These are phyloP conservation scores for Myxozyma geophila DNA, from an alignment of 805 yeast species.

Conservation along the genomic window DNA sequence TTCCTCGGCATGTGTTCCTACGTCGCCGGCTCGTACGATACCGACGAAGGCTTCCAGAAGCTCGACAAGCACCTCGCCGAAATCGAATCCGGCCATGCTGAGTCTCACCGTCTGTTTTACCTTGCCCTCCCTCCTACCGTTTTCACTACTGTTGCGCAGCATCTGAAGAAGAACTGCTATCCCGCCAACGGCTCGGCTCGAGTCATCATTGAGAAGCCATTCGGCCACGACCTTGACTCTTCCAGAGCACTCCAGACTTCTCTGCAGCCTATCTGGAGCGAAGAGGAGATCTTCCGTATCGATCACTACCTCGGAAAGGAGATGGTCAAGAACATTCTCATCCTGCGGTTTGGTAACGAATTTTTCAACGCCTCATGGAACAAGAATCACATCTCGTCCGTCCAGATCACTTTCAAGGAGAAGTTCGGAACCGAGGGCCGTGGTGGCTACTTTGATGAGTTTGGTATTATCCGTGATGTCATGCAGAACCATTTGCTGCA, in stretches of 20 bases:
- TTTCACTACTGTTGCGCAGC: conserved; percentile 75
- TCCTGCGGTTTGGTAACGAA: conserved; percentile 88
- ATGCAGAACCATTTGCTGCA: conserved; percentile 97
- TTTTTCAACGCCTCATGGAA: conserved; percentile 90
- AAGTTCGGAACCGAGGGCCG: conserved; percentile 99
- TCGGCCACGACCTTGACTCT: conserved; percentile 86
- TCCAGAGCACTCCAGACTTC: conserved; percentile 75
- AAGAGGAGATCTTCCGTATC: conserved; percentile 90
- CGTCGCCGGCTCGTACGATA: conserved; percentile 78
- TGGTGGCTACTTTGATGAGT: conserved; percentile 95
- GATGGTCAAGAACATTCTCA: conserved; percentile 91
- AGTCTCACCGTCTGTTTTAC: conserved; percentile 83
- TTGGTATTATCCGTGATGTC: conserved; percentile 96
- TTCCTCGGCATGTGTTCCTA: conserved; percentile 72
- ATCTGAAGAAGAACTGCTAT: conserved; percentile 71
- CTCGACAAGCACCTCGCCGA: conserved; percentile 60
- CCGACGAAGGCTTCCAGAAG: conserved; percentile 69
- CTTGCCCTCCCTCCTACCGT: conserved; percentile 95
- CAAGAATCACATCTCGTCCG: conserved; percentile 71
- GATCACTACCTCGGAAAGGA: conserved; percentile 98
- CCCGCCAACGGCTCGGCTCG: conserved; percentile 68
- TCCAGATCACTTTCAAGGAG: conserved; percentile 93
- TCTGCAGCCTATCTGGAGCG: conserved; percentile 84
- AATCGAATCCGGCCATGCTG: conserved; percentile 59
- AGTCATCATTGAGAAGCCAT: conserved; percentile 94